Conservation (phyloP, 768 basidiomycete species). For the Kwoniella sp. region DNA sequence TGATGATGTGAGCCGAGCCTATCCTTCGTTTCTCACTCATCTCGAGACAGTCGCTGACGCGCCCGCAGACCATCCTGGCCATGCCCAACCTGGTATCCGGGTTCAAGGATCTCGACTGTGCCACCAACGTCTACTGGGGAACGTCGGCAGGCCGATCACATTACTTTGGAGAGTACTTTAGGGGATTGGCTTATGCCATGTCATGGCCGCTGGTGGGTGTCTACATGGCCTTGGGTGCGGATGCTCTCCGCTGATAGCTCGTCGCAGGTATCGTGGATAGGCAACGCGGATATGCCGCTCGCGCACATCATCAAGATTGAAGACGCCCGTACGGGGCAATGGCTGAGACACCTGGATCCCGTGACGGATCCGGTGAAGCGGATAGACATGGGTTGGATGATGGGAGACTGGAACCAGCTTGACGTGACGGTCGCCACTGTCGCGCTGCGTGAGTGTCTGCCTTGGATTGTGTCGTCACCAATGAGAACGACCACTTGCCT, state of each 20-base stretch:
- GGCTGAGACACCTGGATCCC: conserved; percentile 50
- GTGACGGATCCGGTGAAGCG: conserved; percentile 46
- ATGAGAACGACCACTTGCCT: not conserved
- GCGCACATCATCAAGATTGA: conserved; percentile 50
- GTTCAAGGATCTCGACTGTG: conserved; percentile 48
- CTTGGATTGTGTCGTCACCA: no score
- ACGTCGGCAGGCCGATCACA: conserved; percentile 46
- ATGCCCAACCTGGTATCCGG: conserved; percentile 50
- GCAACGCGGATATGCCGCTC: conserved; percentile 47
- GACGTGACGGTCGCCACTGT: conserved; percentile 45
- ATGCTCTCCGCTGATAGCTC: no score
- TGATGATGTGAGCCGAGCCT: conserved; percentile 47
- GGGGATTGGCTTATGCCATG: conserved; percentile 51
- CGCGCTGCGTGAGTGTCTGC: conserved; percentile 49
- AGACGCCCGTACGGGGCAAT: conserved; percentile 50
- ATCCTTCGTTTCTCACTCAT: no score
- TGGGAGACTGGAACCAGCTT: conserved; percentile 52
- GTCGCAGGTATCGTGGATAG: conserved; percentile 49
- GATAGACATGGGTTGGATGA: conserved; percentile 51
- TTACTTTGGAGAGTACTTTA: conserved; percentile 50
- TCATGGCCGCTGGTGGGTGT: conserved; percentile 49
- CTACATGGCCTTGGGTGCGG: not conserved
- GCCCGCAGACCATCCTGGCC: conserved; percentile 51
- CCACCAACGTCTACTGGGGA: conserved; percentile 51
- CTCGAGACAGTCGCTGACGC: no score